These are phyloP conservation scores for Knoxia roxburghii DNA, from an alignment of 257 asterid genomes.

Conservation along the genomic window DNA sequence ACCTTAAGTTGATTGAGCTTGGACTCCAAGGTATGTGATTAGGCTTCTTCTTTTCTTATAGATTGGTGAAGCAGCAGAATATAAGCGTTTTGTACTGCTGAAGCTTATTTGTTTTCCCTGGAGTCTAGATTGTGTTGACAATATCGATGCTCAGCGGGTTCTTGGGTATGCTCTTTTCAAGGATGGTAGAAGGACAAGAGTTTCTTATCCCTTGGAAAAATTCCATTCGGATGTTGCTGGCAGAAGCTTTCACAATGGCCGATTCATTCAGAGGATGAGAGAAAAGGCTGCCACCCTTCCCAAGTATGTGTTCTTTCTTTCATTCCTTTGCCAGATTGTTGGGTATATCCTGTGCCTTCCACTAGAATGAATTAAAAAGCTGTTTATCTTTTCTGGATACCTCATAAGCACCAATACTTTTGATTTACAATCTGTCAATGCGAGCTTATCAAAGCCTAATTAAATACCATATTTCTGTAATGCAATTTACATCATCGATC, in stretches of 20 bases:
- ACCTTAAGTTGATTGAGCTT: slow-evolving; percentile 39
- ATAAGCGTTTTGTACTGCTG: not conserved
- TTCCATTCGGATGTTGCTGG: slow-evolving; percentile 41
- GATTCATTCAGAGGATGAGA: slow-evolving; percentile 48
- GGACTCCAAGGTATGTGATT: slow-evolving; percentile 30
- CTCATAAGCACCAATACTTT: not conserved
- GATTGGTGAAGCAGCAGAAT: not conserved
- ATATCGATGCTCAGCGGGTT: slow-evolving; percentile 51
- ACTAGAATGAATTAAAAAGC: not conserved
- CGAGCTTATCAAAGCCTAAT: not conserved
- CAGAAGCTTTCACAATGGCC: slow-evolving; percentile 48
- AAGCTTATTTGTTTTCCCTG: not conserved
- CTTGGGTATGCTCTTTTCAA: slow-evolving; percentile 50
- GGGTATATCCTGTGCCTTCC: not conserved
- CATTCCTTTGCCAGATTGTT: not conserved
- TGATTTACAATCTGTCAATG: not conserved
- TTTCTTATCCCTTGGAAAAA: slow-evolving; percentile 41
- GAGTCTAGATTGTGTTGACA: slow-evolving; percentile 44
- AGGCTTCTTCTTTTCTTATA: not conserved
- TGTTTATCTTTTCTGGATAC: not conserved
- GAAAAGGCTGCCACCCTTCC: slow-evolving; percentile 44
- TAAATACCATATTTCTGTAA: not conserved
- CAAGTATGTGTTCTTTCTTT: slow-evolving; percentile 23
- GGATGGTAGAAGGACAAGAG: slow-evolving; percentile 38
- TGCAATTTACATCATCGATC: not conserved